Conservation (phyloP, 2,329 filamentous ascomycete species). For the Microdochium nivale region DNA sequence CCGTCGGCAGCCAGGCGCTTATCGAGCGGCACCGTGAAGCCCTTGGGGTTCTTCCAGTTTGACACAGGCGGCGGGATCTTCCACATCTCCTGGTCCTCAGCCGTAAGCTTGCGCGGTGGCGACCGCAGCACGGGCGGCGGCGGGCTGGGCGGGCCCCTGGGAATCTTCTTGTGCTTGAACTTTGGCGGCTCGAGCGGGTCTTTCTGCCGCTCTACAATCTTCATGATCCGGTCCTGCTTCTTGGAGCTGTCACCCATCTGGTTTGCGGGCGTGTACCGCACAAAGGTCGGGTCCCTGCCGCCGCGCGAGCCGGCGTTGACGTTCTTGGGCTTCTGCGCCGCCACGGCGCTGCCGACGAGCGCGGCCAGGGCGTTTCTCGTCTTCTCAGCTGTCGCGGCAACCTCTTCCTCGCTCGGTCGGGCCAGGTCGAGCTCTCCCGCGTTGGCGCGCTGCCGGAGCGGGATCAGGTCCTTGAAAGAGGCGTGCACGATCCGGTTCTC, state of each 20-base stretch:
- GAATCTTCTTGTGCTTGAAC: constrained; percentile 98
- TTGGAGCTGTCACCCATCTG: constrained; percentile 86
- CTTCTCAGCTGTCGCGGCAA: constrained; percentile 74
- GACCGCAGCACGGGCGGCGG: constrained; percentile 93
- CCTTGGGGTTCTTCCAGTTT: constrained; percentile 99
- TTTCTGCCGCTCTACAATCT: constrained; percentile 88
- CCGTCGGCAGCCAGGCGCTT: constrained; percentile 94
- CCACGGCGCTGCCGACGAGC: constrained; percentile 76
- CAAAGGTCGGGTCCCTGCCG: constrained; percentile 84
- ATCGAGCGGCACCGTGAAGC: constrained; percentile 91
- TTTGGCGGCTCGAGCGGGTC: constrained; percentile 97
- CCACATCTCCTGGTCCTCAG: constrained; percentile 96
- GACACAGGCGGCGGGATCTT: constrained; percentile 79
- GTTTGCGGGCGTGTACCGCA: constrained; percentile 89
- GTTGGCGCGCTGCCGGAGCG: constrained; percentile 84
- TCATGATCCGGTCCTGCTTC: constrained; percentile 95
- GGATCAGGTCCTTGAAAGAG: constrained; percentile 95
- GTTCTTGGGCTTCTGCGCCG: constrained; percentile 93
- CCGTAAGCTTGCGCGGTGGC: constrained; percentile 87
- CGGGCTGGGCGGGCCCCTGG: constrained; percentile 81
- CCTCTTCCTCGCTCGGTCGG: constrained; percentile 75
- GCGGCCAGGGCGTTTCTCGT: constrained; percentile 80
- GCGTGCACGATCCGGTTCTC: constrained; percentile 83
- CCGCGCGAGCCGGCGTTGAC: constrained; percentile 73
- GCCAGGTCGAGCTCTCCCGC: constrained; percentile 85